These are phyloP conservation scores for Colletotrichum paranaense DNA, from an alignment of 2,329 filamentous ascomycete genomes.

Conservation along the genomic window DNA sequence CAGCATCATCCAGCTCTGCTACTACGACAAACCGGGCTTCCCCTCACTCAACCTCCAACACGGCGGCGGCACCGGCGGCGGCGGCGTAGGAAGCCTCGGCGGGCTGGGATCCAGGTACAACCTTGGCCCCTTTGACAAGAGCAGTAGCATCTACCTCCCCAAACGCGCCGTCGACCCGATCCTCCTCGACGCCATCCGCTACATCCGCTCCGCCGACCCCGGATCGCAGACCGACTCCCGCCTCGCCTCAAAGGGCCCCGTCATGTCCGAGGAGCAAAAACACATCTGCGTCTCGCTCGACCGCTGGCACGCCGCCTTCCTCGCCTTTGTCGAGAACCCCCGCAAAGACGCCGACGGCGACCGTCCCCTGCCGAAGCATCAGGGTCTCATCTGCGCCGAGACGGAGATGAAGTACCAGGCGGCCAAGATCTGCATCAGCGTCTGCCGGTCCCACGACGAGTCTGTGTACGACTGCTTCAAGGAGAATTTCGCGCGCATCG, in stretches of 20 bases:
- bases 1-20: constrained; percentile 30
- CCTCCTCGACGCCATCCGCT: constrained; percentile 26
- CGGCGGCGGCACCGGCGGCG: not conserved
- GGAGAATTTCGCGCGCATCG: constrained; percentile 14
- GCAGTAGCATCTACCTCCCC: constrained; percentile 22
- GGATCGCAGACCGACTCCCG: constrained; percentile 28
- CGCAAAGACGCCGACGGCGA: not conserved
- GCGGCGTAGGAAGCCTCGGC: too few relatives aligned
- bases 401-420: constrained; percentile 31
- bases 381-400: constrained; percentile 19
- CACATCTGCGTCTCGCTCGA: constrained; percentile 22
- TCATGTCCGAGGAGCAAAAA: constrained; percentile 19
- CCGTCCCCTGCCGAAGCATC: constrained; percentile 12
- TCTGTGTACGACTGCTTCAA: constrained; percentile 28
- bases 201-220: constrained; percentile 19
- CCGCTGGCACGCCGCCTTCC: constrained; percentile 28
- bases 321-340: constrained; percentile 10
- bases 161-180: constrained; percentile 32
- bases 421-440: constrained; percentile 28
- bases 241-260: constrained; percentile 20
- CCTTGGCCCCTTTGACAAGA: constrained; percentile 23
- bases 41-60: constrained; percentile 16
- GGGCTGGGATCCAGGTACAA: not conserved
- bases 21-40: constrained; percentile 14
- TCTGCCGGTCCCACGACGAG: constrained; percentile 28